Percentiles rank a stretch among this genome's conserved stretches.
Conservation (phyloP, 768 basidiomycete species). For the Tylopilus subfusipes region DNA sequence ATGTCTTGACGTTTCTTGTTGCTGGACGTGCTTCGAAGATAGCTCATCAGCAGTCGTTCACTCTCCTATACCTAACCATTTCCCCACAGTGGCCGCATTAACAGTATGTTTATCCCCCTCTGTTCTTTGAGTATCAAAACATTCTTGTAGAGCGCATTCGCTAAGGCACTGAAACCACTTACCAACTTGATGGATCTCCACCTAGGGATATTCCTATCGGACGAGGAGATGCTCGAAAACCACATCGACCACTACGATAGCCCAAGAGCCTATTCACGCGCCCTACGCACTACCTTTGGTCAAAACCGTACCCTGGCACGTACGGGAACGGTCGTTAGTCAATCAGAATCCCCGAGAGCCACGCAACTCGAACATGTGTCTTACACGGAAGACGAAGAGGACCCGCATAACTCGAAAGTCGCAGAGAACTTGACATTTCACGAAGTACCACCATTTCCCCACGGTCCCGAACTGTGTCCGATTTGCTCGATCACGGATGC, state of each 20-base stretch:
- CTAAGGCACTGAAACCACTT: constrained; percentile 44
- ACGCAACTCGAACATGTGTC: constrained; percentile 17
- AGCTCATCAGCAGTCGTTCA: constrained; percentile 51
- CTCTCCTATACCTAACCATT: constrained; percentile 60
- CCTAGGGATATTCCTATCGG: constrained; percentile 63
- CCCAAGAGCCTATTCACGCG: constrained; percentile 20
- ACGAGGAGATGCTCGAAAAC: constrained; percentile 44
- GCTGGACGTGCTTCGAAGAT: constrained; percentile 64
- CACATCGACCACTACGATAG: constrained; percentile 37
- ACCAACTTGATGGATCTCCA: constrained; percentile 46
- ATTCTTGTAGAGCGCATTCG: constrained; percentile 39
- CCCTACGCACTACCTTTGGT: constrained; percentile 9
- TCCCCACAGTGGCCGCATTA: constrained; percentile 39
- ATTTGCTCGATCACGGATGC: constrained; percentile 34
- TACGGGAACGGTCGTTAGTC: constrained; percentile 21
- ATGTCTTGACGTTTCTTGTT: constrained; percentile 54
- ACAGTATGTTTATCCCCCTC: constrained; percentile 43
- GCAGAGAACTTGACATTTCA: not conserved
- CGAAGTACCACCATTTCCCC: constrained; percentile 26
- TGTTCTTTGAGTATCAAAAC: constrained; percentile 1
- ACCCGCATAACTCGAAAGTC: not conserved
- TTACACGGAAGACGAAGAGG: constrained; percentile 18
- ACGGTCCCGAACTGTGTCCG: constrained; percentile 32
- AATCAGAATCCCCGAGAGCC: constrained; percentile 16
- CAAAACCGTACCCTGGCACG: not conserved